Evolutionary conservation across 495 filamentous ascomycete species (phyloP), one percentile per base, ranked within the genome.

Genomic region (Penicillium diatomitis): DNA sequence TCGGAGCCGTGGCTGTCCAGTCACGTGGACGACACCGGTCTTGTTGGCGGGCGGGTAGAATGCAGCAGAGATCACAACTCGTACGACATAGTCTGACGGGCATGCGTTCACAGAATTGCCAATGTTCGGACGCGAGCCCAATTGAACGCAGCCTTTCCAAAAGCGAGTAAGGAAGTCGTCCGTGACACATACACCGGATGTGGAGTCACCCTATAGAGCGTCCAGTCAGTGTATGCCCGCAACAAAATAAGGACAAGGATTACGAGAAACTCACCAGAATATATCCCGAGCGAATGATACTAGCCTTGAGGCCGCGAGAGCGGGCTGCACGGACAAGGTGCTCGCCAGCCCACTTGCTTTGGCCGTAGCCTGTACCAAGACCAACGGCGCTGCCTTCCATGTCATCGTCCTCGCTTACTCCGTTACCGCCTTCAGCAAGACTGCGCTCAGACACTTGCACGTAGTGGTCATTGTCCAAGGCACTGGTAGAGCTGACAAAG

Each of bases 121-220:
- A 53, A 98, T 90, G 49, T 78, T 73, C 0, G 92, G 92, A 2
- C 85, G 79, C 29, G 74, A 68, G 0, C 65, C 67, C 0, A 96
- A 70, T 63, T 98, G 92, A 41, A 94, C 77, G 52, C 88, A 95
- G 40, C 88, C 91, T 68, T 96, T 96, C 34, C 85, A 62, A 76
- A 96, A 79, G 41, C 92, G 85, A 46, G 95, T 78, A 27, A 97
- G 71, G 74, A 97, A 97, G 67, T 97, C 91, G 60, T 97, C 91
- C 6, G 85, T 88, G 65, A 84, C 90, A 52, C 80, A 83, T 20
- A 84, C 67, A 54, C 89, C 90, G 9, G 80, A 82, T 40, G 68
- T 64, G 4, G 81, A 79, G 54, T 90, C 85, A 28, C 90, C 44
- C 32, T 42, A 42, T 2, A 20, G 20, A 20, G 20, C 20, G 20